Base-by-base conservation (phyloP, 306 rosid species). In the Delonix regia region DNA sequence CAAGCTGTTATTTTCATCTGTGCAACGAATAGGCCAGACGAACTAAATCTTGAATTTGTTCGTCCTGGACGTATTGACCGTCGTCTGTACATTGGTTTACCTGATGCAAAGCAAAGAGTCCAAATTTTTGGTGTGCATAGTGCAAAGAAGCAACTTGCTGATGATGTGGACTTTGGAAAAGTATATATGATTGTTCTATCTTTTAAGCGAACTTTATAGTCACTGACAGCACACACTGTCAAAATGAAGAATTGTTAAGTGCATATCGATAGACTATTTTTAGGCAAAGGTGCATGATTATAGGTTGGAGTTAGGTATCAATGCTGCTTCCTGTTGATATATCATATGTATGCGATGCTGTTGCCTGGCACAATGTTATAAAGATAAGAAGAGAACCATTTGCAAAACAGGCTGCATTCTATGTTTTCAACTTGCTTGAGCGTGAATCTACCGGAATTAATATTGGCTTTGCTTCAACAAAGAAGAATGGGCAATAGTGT, bases 21-120 rank as follows among this genome's bases (percentile, higher is more conserved):
- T 89, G 99, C 98, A 49, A 95, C 98, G 56, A 95, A 95, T 81
- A 87, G 98, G 85, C 96, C 99, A 16, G 98, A 95, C 78, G 99
- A 95, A 73, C 80, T 95, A 83, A 98, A 95, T 86, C 90, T 74
- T 66, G 99, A 92, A 55, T 95, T 95, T 80, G 97, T 95, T 83
- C 96, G 91, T 41, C 71, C 88, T 49, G 99, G 99, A 62, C 90
- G 97, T 71, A 95, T 92, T 82, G 97, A 95, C 81, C 99, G 99
- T 63, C 99, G 96, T 69, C 89, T 95, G 77, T 91, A 88, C 89
- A 89, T 95, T 83, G 99, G 97, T 74, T 85, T 95, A 82, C 99
- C 99, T 71, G 99, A 92, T 82, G 90, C 91, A 44, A 93, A 91
- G 75, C 99, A 95, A 74, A 85, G 99, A 75, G 86, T 90, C 78